phyloP scores from a whole-genome alignment of 2,329 filamentous ascomycete species.

The Alternaria alternata region DNA sequence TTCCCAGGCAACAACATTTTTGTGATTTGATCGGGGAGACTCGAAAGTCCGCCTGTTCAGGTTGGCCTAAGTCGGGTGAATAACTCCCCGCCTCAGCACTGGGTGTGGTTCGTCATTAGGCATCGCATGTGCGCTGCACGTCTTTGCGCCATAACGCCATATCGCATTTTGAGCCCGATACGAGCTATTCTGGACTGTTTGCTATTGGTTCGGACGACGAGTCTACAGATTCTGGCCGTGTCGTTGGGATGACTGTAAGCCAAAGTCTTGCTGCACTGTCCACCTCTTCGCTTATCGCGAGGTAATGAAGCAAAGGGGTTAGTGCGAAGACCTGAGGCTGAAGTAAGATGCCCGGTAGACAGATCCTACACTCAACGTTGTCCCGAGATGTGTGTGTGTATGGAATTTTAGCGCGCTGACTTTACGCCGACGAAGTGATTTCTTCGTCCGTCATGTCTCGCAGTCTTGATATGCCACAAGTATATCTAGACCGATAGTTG shows the following conservation, averaged over 20 bases:
- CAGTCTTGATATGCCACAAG: not conserved
- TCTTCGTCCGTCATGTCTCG: constrained; percentile 1
- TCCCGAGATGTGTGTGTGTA: constrained; percentile 2
- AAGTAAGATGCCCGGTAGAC: not conserved
- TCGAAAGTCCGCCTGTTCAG: not conserved
- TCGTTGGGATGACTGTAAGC: not conserved
- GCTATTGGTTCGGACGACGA: not conserved
- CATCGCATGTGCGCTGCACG: not conserved
- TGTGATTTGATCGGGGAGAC: constrained; percentile 2
- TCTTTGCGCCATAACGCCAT: not conserved
- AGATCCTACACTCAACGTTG: not conserved
- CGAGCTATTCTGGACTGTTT: too few species aligned
- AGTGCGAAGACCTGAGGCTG: not conserved
- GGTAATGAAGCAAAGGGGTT: not conserved
- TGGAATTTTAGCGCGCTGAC: not conserved
- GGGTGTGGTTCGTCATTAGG: not conserved
- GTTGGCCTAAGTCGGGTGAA: constrained; percentile 5
- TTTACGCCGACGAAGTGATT: not conserved
- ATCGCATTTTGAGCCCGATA: not conserved
- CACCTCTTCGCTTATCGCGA: not conserved
- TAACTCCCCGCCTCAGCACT: constrained; percentile 6
- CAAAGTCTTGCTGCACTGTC: not conserved
- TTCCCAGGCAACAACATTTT: not conserved
- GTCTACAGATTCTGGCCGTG: not conserved
- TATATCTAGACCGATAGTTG: not conserved